phyloP scores from a whole-genome alignment of 495 filamentous ascomycete genomes.

The Thozetella sp. region DNA sequence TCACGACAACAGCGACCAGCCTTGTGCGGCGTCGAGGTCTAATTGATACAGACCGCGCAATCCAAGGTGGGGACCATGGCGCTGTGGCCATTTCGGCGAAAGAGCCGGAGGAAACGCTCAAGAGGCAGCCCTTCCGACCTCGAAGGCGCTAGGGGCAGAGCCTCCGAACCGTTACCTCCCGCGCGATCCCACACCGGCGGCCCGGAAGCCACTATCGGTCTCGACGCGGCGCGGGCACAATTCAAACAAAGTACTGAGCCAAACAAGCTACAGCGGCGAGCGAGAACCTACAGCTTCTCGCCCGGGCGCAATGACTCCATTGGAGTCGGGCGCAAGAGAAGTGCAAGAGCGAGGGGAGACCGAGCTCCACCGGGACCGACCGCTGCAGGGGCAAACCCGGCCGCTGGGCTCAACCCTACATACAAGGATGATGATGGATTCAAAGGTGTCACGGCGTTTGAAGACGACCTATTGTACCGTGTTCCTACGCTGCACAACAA shows the following conservation, averaged over 20 bases:
- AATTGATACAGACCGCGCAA: neutral
- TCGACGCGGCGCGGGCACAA: conserved; percentile 17
- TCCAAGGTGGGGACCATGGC: conserved; percentile 50
- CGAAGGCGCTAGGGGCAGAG: conserved; percentile 23
- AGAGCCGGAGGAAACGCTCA: conserved; percentile 51
- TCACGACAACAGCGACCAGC: neutral
- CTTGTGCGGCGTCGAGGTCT: neutral
- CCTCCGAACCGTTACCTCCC: conserved; percentile 22
- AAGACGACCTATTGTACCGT: conserved; percentile 47
- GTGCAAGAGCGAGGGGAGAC: conserved; percentile 23
- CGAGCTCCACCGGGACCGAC: conserved; percentile 28
- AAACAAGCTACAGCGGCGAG: conserved; percentile 48
- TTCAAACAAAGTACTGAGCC: conserved; percentile 37
- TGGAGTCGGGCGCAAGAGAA: conserved; percentile 26
- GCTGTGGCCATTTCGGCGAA: conserved; percentile 79
- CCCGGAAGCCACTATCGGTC: conserved; percentile 21
- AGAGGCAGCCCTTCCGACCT: conserved; percentile 34
- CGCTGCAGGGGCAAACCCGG: conserved; percentile 15
- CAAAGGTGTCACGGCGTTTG: conserved; percentile 21
- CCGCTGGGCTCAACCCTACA: conserved; percentile 12
- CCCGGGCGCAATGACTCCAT: conserved; percentile 50
- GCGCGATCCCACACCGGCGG: conserved; percentile 40
- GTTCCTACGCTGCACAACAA: conserved; percentile 71
- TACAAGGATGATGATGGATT: conserved; percentile 32
- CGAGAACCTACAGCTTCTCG: conserved; percentile 55